These are phyloP conservation scores for Acorus calamus DNA, from an alignment of 106 monocot species.

Conservation along the genomic window DNA sequence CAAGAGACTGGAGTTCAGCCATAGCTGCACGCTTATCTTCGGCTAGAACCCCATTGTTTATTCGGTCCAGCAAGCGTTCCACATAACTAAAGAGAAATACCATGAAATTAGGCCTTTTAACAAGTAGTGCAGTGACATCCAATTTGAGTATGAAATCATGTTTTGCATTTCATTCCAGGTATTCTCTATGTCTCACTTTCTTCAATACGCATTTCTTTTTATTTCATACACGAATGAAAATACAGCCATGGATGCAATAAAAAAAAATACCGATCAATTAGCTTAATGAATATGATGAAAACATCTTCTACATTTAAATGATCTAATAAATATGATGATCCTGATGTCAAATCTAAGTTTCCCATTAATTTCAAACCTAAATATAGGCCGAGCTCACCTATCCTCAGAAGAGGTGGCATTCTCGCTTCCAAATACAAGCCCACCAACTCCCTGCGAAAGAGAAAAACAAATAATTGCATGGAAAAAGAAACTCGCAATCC, in stretches of 20 bases:
- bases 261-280: neutral
- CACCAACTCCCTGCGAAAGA: slow-evolving; percentile 68
- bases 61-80: slow-evolving; percentile 73
- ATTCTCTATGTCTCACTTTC: neutral
- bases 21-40: slow-evolving; percentile 87
- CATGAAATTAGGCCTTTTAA: neutral
- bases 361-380: neutral
- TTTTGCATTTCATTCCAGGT: neutral
- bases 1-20: slow-evolving; percentile 81
- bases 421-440: slow-evolving; percentile 77
- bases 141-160: neutral
- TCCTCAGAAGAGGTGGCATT: slow-evolving; percentile 52
- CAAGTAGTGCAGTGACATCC: neutral
- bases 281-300: neutral
- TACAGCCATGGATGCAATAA: neutral
- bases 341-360: neutral
- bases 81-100: slow-evolving; percentile 48
- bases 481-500: too few species aligned
- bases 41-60: slow-evolving; percentile 82
- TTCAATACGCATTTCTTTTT: too few species aligned
- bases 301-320: neutral
- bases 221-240: neutral
- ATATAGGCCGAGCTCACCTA: slow-evolving; percentile 25
- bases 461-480: too few species aligned
- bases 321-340: neutral